These are phyloP conservation scores for Diaporthe nobilis DNA, from an alignment of 2,329 filamentous ascomycete genomes.

Conservation along the genomic window DNA sequence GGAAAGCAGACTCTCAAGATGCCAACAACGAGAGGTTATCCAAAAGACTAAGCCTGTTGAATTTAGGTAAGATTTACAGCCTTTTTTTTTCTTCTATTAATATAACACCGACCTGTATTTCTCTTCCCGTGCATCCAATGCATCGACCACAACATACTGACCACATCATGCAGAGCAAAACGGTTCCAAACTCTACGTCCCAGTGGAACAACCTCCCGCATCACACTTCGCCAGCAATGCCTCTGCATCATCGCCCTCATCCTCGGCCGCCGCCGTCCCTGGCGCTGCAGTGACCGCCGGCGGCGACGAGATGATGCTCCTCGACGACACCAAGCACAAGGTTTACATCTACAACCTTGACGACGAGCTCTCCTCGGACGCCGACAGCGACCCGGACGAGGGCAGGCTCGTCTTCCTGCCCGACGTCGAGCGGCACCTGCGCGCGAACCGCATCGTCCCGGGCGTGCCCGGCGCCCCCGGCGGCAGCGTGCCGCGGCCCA, in stretches of 20 bases:
- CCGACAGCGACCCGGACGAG: constrained; percentile 67
- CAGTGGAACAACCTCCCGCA: constrained; percentile 65
- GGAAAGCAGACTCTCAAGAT: constrained; percentile 71
- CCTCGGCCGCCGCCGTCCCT: constrained; percentile 40
- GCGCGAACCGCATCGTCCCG: constrained; percentile 77
- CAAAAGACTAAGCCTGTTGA: constrained; percentile 86
- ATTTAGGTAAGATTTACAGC: constrained; percentile 74
- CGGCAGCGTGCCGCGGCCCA: constrained; percentile 56
- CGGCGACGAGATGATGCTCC: constrained; percentile 83
- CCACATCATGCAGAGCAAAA: constrained; percentile 65
- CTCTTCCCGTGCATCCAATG: background rate
- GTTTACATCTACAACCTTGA: constrained; percentile 94
- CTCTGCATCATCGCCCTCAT: constrained; percentile 39
- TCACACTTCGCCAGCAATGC: constrained; percentile 33
- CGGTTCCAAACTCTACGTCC: constrained; percentile 76
- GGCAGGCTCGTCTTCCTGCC: constrained; percentile 83
- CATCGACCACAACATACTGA: background rate
- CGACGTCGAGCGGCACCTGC: constrained; percentile 86
- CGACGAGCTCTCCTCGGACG: constrained; percentile 78
- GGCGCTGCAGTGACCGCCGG: constrained; percentile 43
- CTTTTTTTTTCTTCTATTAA: background rate
- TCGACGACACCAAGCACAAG: constrained; percentile 89
- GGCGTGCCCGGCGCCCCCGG: constrained; percentile 65
- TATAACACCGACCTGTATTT: constrained; percentile 15
- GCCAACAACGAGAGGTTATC: constrained; percentile 79